Evolutionary conservation across 176 grass and related monocot species (phyloP).

Genomic region (Ensete ventricosum): DNA sequence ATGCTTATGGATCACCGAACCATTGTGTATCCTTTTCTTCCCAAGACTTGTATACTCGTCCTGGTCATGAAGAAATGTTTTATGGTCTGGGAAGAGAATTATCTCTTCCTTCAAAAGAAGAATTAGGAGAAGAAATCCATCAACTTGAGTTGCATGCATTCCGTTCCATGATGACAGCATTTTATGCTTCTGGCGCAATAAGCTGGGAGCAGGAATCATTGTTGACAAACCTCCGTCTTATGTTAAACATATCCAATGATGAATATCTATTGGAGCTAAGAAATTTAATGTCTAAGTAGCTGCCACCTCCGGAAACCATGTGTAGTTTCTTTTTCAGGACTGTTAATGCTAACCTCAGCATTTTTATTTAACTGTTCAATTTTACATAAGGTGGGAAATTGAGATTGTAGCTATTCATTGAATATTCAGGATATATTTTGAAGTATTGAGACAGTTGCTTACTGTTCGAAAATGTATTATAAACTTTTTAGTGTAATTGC

Average conservation of each 20-base stretch:
- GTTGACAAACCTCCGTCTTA: slow-evolving; percentile 81
- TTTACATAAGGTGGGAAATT: too few species aligned
- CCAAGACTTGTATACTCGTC: slow-evolving; percentile 33
- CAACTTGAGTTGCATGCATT: slow-evolving; percentile 84
- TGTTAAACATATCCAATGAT: slow-evolving; percentile 85
- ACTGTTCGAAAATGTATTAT: too few species aligned
- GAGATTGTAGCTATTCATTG: too few species aligned
- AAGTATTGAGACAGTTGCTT: too few species aligned
- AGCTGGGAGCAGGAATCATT: slow-evolving; percentile 95
- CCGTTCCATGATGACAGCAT: slow-evolving; percentile 63
- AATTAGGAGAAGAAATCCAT: slow-evolving; percentile 40
- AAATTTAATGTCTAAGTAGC: slow-evolving; percentile 36
- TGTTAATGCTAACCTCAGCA: neutral
- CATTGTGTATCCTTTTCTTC: neutral
- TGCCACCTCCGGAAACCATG: neutral
- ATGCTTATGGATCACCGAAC: slow-evolving; percentile 21
- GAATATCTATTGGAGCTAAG: slow-evolving; percentile 78
- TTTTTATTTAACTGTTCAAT: neutral
- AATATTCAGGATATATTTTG: too few species aligned
- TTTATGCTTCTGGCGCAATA: slow-evolving; percentile 79
- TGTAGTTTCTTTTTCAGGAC: neutral
- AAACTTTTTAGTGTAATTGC: too few species aligned
- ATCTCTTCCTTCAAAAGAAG: slow-evolving; percentile 27
- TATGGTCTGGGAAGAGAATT: slow-evolving; percentile 39
- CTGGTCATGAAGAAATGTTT: slow-evolving; percentile 41